Evolutionary conservation across 169 alveolate genomes (phyloP), one percentile per base, ranked within the genome.

Genomic region (Sarcocystis neurona): DNA sequence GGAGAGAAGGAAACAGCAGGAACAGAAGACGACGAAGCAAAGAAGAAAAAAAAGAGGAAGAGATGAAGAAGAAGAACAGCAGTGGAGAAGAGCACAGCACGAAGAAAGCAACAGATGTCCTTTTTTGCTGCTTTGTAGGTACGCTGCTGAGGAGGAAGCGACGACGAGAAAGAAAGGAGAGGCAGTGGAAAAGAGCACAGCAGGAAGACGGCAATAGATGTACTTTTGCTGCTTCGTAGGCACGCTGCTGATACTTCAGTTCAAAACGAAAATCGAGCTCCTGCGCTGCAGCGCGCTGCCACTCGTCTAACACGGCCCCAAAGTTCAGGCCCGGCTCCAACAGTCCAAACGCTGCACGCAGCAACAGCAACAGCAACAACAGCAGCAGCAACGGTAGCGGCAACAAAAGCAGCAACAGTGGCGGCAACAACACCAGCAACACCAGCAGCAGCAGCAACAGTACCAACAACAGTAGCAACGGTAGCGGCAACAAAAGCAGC

Each of bases 181-280:
- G n/a, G n/a, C n/a, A n/a, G n/a, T n/a, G n/a, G n/a, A n/a, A n/a
- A n/a, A n/a, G n/a, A n/a, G n/a, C n/a, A n/a, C n/a, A n/a, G n/a
- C n/a, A n/a, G n/a, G n/a, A n/a, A n/a, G 23, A 37, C 41, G 43
- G 18, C 68, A 4, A 39, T 0, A 80, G 56, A 48, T 88, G 43
- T 30, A 90, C 93, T 85, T 77, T 68, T 23, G 77, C 80, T 32
- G 95, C 95, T n/a, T 93, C 93, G 86, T 89, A 91, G 0, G 97
- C 98, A 75, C 94, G 82, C 68, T 91, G 74, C 78, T 94, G 97
- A 78, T 94, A 94, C 48, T 77, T 92, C n/a, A 94, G 87, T 90
- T 97, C 98, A 80, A 87, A 77, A 8, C 89, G 91, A 88, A 96
- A 97, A 66, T 97, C 97, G 50, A 96, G 93, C 77, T 97, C 98